A percentile compares a stretch with the other conserved stretches of the same genome.
Evolutionary conservation across 164 flowering plant species (phyloP).

Genomic region (Stephania cephalantha): DNA sequence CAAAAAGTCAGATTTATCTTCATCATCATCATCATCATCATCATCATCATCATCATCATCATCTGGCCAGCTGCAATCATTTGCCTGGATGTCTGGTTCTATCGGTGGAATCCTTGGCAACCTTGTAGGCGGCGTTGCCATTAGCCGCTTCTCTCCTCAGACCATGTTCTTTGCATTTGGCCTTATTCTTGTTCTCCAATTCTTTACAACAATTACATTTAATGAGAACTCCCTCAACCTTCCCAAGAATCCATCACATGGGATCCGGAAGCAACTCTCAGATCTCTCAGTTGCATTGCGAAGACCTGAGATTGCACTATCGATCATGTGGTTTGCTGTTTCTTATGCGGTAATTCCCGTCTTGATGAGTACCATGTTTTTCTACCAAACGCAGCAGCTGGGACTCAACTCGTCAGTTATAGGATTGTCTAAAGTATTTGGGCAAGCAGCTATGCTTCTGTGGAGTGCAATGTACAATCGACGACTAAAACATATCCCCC

Average conservation of each 20-base stretch:
- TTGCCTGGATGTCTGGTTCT: conserved; percentile 72
- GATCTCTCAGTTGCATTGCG: conserved; percentile 42
- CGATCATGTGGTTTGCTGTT: conserved; percentile 74
- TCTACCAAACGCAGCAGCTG: conserved; percentile 74
- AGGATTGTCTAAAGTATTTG: conserved; percentile 87
- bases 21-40: conserved; percentile 33
- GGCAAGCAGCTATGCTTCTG: conserved; percentile 69
- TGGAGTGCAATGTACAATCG: conserved; percentile 67
- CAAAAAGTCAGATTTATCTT: conserved; percentile 15
- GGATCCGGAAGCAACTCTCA: conserved; percentile 52
- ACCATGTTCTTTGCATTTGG: conserved; percentile 57
- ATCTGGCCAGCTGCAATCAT: conserved; percentile 72
- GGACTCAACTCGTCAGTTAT: conserved; percentile 53
- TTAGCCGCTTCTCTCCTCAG: conserved; percentile 44
- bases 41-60: conserved; percentile 30
- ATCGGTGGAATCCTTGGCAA: conserved; percentile 85
- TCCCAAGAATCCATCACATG: conserved; percentile 44
- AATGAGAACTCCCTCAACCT: conserved; percentile 64
- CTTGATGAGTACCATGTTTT: conserved; percentile 86
- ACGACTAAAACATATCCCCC: conserved; percentile 45
- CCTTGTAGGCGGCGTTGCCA: conserved; percentile 57
- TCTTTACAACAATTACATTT: conserved; percentile 43
- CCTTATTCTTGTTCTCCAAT: conserved; percentile 49
- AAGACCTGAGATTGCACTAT: conserved; percentile 59
- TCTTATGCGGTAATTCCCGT: conserved; percentile 76